Evolutionary conservation across 78 protist genomes (phyloP).

Genomic region (Emiliania huxleyi): DNA sequence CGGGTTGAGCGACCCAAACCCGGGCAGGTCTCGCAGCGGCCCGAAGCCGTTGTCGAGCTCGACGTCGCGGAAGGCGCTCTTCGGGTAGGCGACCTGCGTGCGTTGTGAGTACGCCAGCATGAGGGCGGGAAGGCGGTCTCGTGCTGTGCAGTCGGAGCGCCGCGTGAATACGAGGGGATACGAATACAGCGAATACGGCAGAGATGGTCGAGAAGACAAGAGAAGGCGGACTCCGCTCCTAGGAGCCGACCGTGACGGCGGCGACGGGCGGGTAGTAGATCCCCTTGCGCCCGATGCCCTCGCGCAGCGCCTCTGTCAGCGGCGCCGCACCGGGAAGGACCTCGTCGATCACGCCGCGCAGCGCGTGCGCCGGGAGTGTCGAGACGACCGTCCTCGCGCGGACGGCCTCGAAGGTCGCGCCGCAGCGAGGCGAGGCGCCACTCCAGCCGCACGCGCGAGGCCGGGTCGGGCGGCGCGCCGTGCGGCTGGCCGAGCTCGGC

Average conservation of each 20-base stretch:
- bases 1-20: constrained; percentile 50
- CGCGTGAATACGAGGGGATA: no score
- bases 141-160: no score
- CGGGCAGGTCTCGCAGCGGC: neutral
- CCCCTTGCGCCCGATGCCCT: neutral
- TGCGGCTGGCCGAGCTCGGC: constrained; percentile 1
- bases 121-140: no score
- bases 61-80: neutral
- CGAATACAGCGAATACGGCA: no score
- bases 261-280: constrained; percentile 47
- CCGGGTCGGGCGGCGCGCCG: neutral
- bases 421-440: constrained; percentile 1
- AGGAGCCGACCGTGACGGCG: constrained; percentile 40
- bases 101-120: no score
- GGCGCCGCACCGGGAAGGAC: constrained; percentile 8
- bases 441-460: constrained; percentile 4
- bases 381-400: neutral
- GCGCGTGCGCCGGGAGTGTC: constrained; percentile 37
- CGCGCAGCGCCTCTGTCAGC: neutral
- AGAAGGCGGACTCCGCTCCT: no score
- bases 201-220: no score
- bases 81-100: constrained; percentile 39
- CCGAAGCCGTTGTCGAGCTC: constrained; percentile 8
- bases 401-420: neutral
- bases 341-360: neutral